A percentile compares a stretch with the other conserved stretches of the same genome.
Conservation (phyloP, 768 basidiomycete species). For the Tylopilus vinaceipallidus region DNA sequence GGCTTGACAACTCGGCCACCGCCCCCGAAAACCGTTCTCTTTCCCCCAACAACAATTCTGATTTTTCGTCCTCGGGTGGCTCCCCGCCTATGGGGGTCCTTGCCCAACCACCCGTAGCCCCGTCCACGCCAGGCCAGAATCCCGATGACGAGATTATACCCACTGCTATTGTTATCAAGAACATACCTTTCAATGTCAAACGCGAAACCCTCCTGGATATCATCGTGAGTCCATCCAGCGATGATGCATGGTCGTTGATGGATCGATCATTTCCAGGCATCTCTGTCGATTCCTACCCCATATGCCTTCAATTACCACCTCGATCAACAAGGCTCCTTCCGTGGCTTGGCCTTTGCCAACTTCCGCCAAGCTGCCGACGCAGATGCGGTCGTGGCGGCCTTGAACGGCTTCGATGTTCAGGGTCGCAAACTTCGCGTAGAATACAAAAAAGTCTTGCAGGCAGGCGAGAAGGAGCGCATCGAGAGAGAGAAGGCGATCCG, state of each 20-base stretch:
- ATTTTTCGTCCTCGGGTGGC: slow-evolving; percentile 84
- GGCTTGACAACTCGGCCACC: slow-evolving; percentile 63
- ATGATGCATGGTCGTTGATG: slow-evolving; percentile 10
- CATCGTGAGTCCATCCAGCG: slow-evolving; percentile 62
- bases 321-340: slow-evolving; percentile 94
- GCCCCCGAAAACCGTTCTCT: slow-evolving; percentile 72
- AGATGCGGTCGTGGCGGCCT: slow-evolving; percentile 90
- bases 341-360: slow-evolving; percentile 97
- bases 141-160: slow-evolving; percentile 93
- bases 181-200: slow-evolving; percentile 99
- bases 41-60: slow-evolving; percentile 84
- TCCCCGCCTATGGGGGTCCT: slow-evolving; percentile 61
- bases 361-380: slow-evolving; percentile 91
- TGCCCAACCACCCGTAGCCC: slow-evolving; percentile 43
- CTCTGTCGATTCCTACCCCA: slow-evolving; percentile 90
- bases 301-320: slow-evolving; percentile 99
- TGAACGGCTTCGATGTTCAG: slow-evolving; percentile 95
- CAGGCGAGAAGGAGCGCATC: slow-evolving; percentile 98
- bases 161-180: slow-evolving; percentile 99
- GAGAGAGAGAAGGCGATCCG: slow-evolving; percentile 98
- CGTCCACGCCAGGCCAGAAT: slow-evolving; percentile 50
- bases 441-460: slow-evolving; percentile 99
- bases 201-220: slow-evolving; percentile 94
- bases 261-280: slow-evolving; percentile 52
- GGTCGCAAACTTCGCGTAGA: slow-evolving; percentile 97